A percentile compares a stretch with the other conserved stretches of the same genome.
phyloP scores from a whole-genome alignment of 441 rosid species.

The Populus hybrid region DNA sequence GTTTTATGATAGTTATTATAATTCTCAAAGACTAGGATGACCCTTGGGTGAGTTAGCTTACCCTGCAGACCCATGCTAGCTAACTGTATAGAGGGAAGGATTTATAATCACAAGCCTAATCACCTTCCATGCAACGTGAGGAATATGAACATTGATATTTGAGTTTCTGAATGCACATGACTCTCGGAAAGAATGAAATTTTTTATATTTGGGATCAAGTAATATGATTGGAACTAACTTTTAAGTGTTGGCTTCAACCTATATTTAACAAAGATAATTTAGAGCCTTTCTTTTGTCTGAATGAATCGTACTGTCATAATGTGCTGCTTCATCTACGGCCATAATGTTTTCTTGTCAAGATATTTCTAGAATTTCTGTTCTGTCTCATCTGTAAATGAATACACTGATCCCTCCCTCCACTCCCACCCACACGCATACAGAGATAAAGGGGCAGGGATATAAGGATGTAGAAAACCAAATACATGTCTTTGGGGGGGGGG shows the following conservation, averaged over 20 bases:
- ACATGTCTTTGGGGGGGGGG: not conserved
- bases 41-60: not conserved
- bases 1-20: not conserved
- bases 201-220: not conserved
- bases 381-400: not conserved
- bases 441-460: not conserved
- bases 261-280: not conserved
- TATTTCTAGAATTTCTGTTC: not conserved
- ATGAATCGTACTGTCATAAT: not conserved
- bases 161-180: not conserved
- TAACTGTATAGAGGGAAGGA: not conserved
- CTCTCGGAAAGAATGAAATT: not conserved
- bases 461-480: not conserved
- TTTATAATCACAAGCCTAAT: not conserved
- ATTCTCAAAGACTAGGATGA: not conserved
- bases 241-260: not conserved
- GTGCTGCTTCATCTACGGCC: not conserved
- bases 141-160: not conserved
- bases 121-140: not conserved
- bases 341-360: not conserved
- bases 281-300: not conserved
- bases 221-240: not conserved
- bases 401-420: not conserved
- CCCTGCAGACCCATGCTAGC: not conserved
- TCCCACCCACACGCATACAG: not conserved